Evolutionary conservation across 1,284 basidiomycete species (phyloP).

Genomic region (Apiotrichum veenhuisii): DNA sequence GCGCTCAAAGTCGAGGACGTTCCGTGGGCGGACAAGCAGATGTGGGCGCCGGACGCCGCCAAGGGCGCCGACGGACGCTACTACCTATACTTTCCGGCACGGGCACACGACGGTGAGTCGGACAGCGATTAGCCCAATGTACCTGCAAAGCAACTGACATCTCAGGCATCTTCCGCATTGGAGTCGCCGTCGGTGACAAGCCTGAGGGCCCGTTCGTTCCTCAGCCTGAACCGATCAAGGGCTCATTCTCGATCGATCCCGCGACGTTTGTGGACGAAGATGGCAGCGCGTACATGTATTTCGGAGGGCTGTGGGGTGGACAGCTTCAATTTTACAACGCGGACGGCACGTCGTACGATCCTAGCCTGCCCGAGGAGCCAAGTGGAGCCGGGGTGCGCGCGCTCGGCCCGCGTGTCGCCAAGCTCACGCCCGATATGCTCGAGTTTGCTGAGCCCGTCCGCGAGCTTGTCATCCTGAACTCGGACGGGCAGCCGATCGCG

Average conservation of each 20-base stretch:
- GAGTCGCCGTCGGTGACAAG: constrained; percentile 28
- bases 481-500: constrained; percentile 22
- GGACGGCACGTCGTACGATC: constrained; percentile 19
- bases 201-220: constrained; percentile 39
- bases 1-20: constrained; percentile 30
- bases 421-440: constrained; percentile 29
- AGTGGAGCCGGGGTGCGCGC: constrained; percentile 25
- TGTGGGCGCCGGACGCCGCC: constrained; percentile 40
- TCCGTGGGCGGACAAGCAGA: constrained; percentile 36
- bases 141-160: too few species aligned
- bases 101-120: constrained; percentile 26
- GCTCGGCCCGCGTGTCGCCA: constrained; percentile 30
- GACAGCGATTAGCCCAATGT: too few species aligned
- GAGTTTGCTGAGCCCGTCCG: constrained; percentile 27
- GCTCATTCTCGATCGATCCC: constrained; percentile 38
- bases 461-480: constrained; percentile 28
- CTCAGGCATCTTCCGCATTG: constrained; percentile 37
- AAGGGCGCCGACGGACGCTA: constrained; percentile 30
- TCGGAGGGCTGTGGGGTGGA: constrained; percentile 43
- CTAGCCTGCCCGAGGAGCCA: constrained; percentile 30
- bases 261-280: constrained; percentile 38
- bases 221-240: constrained; percentile 30
- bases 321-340: constrained; percentile 37
- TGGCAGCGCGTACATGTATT: constrained; percentile 34
- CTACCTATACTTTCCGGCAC: constrained; percentile 42